Evolutionary conservation across 306 rosid species (phyloP).

Genomic region (Dicorynia guianensis): DNA sequence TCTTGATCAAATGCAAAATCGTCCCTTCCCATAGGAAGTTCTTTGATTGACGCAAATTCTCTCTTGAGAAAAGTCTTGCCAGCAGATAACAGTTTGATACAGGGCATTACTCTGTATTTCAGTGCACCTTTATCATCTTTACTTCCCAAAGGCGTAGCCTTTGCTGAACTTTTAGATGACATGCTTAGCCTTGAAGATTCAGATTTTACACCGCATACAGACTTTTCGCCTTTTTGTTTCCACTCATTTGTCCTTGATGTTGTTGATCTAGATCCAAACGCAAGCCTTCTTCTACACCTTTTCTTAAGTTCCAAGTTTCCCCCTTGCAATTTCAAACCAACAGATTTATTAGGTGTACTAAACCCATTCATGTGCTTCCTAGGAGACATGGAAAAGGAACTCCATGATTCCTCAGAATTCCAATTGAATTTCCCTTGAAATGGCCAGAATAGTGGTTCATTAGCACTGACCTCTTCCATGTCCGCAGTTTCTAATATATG

Average conservation of each 20-base stretch:
- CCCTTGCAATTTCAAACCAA: not conserved
- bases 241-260: constrained; percentile 27
- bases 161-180: constrained; percentile 28
- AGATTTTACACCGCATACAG: not conserved
- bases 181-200: constrained; percentile 46
- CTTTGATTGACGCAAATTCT: constrained; percentile 25
- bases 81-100: not conserved
- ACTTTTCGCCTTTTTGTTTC: constrained; percentile 19
- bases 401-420: constrained; percentile 46
- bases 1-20: constrained; percentile 38
- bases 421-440: constrained; percentile 45
- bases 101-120: constrained; percentile 1
- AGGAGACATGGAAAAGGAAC: constrained; percentile 53
- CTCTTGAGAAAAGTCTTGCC: not conserved
- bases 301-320: not conserved
- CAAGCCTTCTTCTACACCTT: constrained; percentile 37
- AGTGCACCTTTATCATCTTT: constrained; percentile 5
- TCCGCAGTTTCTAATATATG: constrained; percentile 21
- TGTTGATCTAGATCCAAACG: constrained; percentile 27
- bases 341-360: constrained; percentile 4
- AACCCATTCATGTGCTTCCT: not conserved
- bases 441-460: constrained; percentile 71
- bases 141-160: constrained; percentile 20
- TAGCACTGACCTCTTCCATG: constrained; percentile 25
- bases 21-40: constrained; percentile 34